Base-by-base conservation (phyloP, 148 eudicot genomes). In the Selenicereus undatus region DNA sequence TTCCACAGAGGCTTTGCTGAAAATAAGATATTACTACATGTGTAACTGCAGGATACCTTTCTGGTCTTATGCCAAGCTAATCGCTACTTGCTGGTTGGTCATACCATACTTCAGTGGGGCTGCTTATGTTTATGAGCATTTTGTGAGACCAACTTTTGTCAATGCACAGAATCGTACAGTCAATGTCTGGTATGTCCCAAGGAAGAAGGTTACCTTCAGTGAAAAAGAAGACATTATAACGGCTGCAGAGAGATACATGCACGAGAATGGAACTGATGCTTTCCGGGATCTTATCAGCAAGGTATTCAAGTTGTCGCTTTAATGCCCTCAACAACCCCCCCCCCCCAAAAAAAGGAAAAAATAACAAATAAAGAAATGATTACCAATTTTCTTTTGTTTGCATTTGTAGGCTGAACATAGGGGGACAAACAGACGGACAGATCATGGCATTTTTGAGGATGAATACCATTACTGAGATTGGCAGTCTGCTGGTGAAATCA, bases 101-200 rank as follows among this genome's bases (percentile, higher is more conserved):
- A 88, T 96, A 82, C 99, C 99, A 8, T 89, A 93, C 88, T 96
- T 93, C 85, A 92, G 92, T 87, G 99, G 99, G 65, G 99, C 99
- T 81, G 93, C 99, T 35, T 92, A 92, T 79, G 94, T 96, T 5
- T 96, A 96, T 76, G 95, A 93, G 79, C 93, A 89, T 81, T 92
- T 86, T 83, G 88, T 96, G 22, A 86, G 98, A 87, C 95, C 97
- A 22, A 77, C 87, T 60, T 86, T 88, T 76, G 91, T 91, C 26
- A 90, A 82, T 69, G 89, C 90, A 21, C 83, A 81, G 82, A 83
- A 82, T 74, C 84, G 78, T 26, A 80, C 83, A 39, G 85, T 90
- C 72, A 93, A 92, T 86, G 73, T 90, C 39, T 93, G 93, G 96
- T 87, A 91, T 77, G 86, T 90, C 35, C 97, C 95, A 9, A 79